Conservation (phyloP, 495 filamentous ascomycete species). For the Talaromyces borbonicus region DNA sequence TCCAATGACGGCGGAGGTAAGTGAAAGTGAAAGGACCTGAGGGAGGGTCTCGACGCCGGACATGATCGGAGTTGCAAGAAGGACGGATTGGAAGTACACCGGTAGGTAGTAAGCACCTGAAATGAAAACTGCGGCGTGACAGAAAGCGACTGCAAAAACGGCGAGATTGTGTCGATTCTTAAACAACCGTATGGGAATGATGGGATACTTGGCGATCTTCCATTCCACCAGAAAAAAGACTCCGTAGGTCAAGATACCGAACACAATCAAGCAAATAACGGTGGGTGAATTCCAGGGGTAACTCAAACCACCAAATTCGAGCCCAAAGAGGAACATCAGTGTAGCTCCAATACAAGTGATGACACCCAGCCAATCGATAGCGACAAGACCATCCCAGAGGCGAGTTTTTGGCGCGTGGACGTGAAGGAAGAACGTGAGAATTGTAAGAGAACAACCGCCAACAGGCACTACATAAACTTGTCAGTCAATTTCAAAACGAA, state of each 20-base stretch:
- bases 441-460: conserved; percentile 55
- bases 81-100: conserved; percentile 68
- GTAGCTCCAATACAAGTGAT: conserved; percentile 64
- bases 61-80: conserved; percentile 60
- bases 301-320: conserved; percentile 69
- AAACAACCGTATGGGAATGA: conserved; percentile 69
- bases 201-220: conserved; percentile 63
- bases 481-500: conserved; percentile 10
- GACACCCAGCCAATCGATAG: conserved; percentile 68
- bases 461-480: conserved; percentile 45
- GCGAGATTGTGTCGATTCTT: conserved; percentile 47
- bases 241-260: conserved; percentile 52
- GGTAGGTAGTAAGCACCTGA: conserved; percentile 65
- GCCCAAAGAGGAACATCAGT: conserved; percentile 71
- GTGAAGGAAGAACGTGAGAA: conserved; percentile 61
- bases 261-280: conserved; percentile 70
- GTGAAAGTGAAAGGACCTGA: conserved; percentile 58
- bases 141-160: conserved; percentile 45
- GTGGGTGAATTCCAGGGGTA: conserved; percentile 65
- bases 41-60: conserved; percentile 75
- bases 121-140: conserved; percentile 68
- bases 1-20: conserved; percentile 54
- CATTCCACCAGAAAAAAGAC: conserved; percentile 61
- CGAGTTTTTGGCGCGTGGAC: conserved; percentile 69
- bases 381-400: conserved; percentile 56